Evolutionary conservation across 139 green algal species (phyloP).

Genomic region (Microglena sp.): DNA sequence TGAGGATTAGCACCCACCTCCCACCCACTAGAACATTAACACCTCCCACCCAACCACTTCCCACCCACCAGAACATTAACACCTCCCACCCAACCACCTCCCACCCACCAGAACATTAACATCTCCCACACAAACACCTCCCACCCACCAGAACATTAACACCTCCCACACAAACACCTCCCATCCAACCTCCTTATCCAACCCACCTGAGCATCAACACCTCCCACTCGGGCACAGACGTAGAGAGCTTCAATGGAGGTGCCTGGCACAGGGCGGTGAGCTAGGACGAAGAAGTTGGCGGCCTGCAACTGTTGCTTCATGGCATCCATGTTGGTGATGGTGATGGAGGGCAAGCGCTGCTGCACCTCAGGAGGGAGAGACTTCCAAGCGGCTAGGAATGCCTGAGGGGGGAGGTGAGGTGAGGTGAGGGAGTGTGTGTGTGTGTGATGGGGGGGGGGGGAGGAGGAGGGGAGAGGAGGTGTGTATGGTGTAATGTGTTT

Average conservation of each 20-base stretch:
- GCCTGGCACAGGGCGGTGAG: constrained; percentile 51
- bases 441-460: too few species aligned
- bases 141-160: too few species aligned
- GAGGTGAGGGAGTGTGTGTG: too few species aligned
- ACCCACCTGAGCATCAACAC: constrained; percentile 10
- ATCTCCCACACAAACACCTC: background rate
- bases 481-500: too few species aligned
- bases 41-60: background rate
- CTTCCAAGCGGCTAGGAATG: constrained; percentile 47
- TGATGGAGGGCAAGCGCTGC: constrained; percentile 23
- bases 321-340: constrained; percentile 32
- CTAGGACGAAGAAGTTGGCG: constrained; percentile 55
- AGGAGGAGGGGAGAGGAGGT: too few species aligned
- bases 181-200: too few species aligned
- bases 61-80: background rate
- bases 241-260: constrained; percentile 55
- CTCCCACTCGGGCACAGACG: constrained; percentile 31
- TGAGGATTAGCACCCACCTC: background rate
- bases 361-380: constrained; percentile 23
- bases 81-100: background rate
- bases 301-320: constrained; percentile 39
- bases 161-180: too few species aligned
- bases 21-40: background rate
- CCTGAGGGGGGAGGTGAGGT: too few species aligned
- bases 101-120: too few species aligned